Conservation (phyloP, 495 filamentous ascomycete species). For the Evernia prunastri region DNA sequence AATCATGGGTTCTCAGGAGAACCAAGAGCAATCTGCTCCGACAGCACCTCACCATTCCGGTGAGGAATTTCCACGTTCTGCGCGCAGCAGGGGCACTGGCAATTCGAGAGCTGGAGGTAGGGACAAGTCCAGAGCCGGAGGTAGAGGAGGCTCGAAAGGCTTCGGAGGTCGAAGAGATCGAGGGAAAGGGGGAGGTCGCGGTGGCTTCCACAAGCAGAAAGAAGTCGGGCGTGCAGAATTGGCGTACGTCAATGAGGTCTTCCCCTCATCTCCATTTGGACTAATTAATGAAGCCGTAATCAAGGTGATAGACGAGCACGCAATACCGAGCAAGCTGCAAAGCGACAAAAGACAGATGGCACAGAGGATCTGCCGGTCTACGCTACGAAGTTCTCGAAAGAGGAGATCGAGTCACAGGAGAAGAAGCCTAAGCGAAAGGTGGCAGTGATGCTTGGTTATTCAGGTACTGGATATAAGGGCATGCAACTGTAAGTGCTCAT, state of each 20-base stretch:
- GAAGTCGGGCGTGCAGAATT: constrained; percentile 62
- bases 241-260: constrained; percentile 42
- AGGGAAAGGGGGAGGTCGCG: constrained; percentile 29
- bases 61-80: not conserved
- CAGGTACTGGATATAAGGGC: constrained; percentile 93
- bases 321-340: constrained; percentile 50
- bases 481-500: constrained; percentile 67
- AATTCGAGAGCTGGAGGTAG: not conserved
- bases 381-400: constrained; percentile 55
- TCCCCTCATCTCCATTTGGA: constrained; percentile 25
- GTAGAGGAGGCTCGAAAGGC: constrained; percentile 10
- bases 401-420: constrained; percentile 78
- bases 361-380: constrained; percentile 41
- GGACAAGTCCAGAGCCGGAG: not conserved
- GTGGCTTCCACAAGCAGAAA: constrained; percentile 50
- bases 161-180: constrained; percentile 2
- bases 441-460: constrained; percentile 89
- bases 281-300: constrained; percentile 61
- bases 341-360: constrained; percentile 51
- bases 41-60: not conserved
- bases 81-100: not conserved
- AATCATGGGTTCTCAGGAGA: not conserved
- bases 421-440: constrained; percentile 91
- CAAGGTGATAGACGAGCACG: constrained; percentile 58
- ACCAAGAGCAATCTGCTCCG: not conserved